phyloP scores from a whole-genome alignment of 306 rosid species.

The Cucumis sativus region Cucumber_9930_V3 NC_026658.2:23528001-23528500 shows the following conservation, averaged over 20 bases:
- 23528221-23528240: neutral
- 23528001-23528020: too few relatives aligned
- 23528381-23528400: neutral
- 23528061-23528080: slow-evolving; percentile 8
- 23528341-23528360: too few relatives aligned
- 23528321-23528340: too few relatives aligned
- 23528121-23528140: neutral
- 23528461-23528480: neutral
- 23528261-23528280: neutral
- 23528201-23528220: too few relatives aligned
- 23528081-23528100: slow-evolving; percentile 6
- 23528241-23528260: neutral
- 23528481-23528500: neutral
- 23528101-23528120: slow-evolving; percentile 2
- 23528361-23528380: too few relatives aligned
- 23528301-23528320: neutral
- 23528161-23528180: neutral
- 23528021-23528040: neutral
- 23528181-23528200: neutral
- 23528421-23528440: neutral
- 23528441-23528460: neutral
- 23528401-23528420: neutral
- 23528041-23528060: neutral
- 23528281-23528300: neutral
- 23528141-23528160: neutral